These are phyloP conservation scores for Naganishia antarctica DNA, from an alignment of 768 basidiomycete species.

Conservation along the genomic window DNA sequence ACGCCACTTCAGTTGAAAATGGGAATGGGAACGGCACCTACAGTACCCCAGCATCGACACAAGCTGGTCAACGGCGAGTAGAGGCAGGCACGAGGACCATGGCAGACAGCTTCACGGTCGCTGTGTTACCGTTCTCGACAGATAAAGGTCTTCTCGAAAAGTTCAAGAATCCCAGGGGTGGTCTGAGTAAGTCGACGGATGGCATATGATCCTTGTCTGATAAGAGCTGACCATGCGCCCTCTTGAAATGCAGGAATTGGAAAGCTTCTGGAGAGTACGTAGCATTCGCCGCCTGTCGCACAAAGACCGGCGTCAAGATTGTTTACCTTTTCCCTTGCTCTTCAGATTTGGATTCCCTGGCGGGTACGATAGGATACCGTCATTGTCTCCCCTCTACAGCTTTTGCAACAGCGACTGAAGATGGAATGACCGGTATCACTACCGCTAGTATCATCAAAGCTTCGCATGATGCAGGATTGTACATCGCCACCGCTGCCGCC, in stretches of 20 bases:
- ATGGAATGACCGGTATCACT: constrained; percentile 53
- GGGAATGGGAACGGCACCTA: not conserved
- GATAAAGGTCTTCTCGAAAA: constrained; percentile 38
- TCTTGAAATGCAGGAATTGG: constrained; percentile 39
- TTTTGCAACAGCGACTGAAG: constrained; percentile 3
- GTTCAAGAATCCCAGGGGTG: constrained; percentile 43
- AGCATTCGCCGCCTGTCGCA: no score
- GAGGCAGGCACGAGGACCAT: constrained; percentile 36
- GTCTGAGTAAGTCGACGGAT: constrained; percentile 36
- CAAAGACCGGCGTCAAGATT: no score
- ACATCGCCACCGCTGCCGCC: constrained; percentile 77
- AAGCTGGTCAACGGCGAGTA: constrained; percentile 30
- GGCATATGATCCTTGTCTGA: not conserved
- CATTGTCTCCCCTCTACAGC: constrained; percentile 51
- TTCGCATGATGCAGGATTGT: constrained; percentile 64
- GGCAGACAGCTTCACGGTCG: constrained; percentile 46
- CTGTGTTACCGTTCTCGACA: constrained; percentile 40
- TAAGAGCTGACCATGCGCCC: not conserved
- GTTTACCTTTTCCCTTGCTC: no score
- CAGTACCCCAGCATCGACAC: constrained; percentile 5
- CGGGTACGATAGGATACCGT: constrained; percentile 77
- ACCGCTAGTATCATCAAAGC: constrained; percentile 52
- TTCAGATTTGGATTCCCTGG: constrained; percentile 72
- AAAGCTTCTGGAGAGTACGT: constrained; percentile 44
- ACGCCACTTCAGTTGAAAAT: constrained; percentile 12